Conservation (phyloP, 2,329 filamentous ascomycete species). For the Alternaria longipes region DNA sequence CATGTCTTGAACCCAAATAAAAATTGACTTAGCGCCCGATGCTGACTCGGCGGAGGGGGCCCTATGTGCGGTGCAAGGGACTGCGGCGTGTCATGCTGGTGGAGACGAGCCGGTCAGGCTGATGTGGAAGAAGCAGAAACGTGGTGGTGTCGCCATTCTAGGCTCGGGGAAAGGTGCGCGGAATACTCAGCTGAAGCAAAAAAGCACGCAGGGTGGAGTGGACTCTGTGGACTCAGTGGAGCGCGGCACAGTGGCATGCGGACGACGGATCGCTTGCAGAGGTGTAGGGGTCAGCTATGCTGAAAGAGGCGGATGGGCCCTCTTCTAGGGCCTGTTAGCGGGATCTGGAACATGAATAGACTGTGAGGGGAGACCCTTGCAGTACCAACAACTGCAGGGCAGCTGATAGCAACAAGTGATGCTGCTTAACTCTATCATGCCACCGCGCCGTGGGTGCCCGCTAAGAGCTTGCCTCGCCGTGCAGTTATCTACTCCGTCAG, state of each 20-base stretch:
- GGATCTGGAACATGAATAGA: constrained; percentile 25
- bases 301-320: neutral
- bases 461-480: neutral
- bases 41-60: constrained; percentile 1
- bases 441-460: neutral
- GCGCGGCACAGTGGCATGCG: neutral
- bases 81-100: neutral
- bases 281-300: constrained; percentile 1
- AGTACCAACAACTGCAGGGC: constrained; percentile 16
- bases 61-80: neutral
- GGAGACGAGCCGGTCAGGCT: neutral
- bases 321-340: constrained; percentile 6
- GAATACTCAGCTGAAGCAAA: constrained; percentile 1
- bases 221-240: neutral
- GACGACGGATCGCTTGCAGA: constrained; percentile 5
- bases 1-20: neutral
- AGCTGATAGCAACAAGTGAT: constrained; percentile 14
- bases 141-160: neutral
- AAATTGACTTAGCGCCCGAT: neutral
- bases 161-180: neutral
- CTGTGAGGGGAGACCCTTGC: constrained; percentile 16
- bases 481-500: neutral
- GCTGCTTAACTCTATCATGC: constrained; percentile 11
- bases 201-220: constrained; percentile 4
- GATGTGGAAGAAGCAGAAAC: neutral